Evolutionary conservation across 2,329 filamentous ascomycete species (phyloP).

Genomic region (Cladosporium sp.): DNA sequence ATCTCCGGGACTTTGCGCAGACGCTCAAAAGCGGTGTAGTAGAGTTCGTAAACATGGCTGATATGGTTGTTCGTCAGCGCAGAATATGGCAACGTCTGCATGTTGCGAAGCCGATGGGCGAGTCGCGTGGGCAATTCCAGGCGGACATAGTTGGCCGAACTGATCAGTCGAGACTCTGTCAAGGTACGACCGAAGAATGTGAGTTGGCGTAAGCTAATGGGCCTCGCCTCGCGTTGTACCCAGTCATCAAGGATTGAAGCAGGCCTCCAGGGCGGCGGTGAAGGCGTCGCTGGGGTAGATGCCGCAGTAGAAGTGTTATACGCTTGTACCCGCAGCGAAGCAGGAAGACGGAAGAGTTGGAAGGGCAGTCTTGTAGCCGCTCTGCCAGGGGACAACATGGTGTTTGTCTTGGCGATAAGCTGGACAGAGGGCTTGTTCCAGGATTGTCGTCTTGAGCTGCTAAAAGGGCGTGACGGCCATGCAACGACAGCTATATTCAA

Average conservation of each 20-base stretch:
- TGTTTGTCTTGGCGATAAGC: not conserved
- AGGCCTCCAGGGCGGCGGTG: conserved; percentile 54
- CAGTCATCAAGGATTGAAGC: conserved; percentile 64
- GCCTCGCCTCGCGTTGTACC: conserved; percentile 86
- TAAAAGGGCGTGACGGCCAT: too few species aligned
- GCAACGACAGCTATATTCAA: too few species aligned
- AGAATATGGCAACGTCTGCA: conserved; percentile 93
- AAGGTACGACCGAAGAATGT: conserved; percentile 96
- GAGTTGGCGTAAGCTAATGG: conserved; percentile 93
- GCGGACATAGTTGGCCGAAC: conserved; percentile 95
- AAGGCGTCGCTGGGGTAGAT: conserved; percentile 13
- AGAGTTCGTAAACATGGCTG: conserved; percentile 91
- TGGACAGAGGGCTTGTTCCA: not conserved
- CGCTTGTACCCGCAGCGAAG: not conserved
- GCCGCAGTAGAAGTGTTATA: conserved; percentile 2
- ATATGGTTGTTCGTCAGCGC: conserved; percentile 95
- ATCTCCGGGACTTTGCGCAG: conserved; percentile 83
- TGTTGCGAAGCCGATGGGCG: conserved; percentile 91
- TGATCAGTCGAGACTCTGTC: conserved; percentile 83
- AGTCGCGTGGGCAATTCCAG: conserved; percentile 87
- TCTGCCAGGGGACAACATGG: not conserved
- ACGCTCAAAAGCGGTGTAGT: conserved; percentile 92
- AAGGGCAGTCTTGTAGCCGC: not conserved
- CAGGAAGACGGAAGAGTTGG: conserved; percentile 1
- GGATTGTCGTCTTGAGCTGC: too few species aligned